Conservation (phyloP, 2,329 filamentous ascomycete species). For the Mycosphaerelloides madeirae region DNA sequence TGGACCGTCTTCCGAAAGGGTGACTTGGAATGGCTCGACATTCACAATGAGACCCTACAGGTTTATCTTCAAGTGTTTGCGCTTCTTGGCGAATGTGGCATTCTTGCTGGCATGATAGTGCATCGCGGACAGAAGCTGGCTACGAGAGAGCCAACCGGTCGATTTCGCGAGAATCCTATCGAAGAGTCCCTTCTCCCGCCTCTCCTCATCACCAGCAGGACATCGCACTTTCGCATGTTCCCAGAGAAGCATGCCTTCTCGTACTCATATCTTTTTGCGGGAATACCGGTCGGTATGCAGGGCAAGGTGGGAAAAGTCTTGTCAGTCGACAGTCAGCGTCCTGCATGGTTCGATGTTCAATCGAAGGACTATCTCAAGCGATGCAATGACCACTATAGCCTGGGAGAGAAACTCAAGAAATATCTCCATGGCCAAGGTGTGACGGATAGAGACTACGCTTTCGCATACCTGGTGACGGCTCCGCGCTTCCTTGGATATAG, state of each 20-base stretch:
- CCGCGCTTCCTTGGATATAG: conserved; percentile 64
- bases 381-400: conserved; percentile 47
- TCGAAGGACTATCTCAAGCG: conserved; percentile 59
- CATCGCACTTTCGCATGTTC: conserved; percentile 62
- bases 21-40: conserved; percentile 12
- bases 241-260: conserved; percentile 64
- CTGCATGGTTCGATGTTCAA: conserved; percentile 57
- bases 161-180: conserved; percentile 20
- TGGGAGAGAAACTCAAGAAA: conserved; percentile 58
- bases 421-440: conserved; percentile 56
- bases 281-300: conserved; percentile 60
- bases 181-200: conserved; percentile 38
- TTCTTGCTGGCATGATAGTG: conserved; percentile 28
- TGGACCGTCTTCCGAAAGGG: conserved; percentile 18
- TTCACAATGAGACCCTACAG: conserved; percentile 16
- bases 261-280: conserved; percentile 66
- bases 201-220: conserved; percentile 60
- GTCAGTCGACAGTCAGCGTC: conserved; percentile 40
- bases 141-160: conserved; percentile 8
- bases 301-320: conserved; percentile 55
- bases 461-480: conserved; percentile 67
- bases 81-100: conserved; percentile 26
- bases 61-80: conserved; percentile 26
- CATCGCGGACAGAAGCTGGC: conserved; percentile 24
- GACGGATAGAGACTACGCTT: conserved; percentile 57